phyloP scores from a whole-genome alignment of 768 basidiomycete genomes.

The Rhodocollybia butyracea region DNA sequence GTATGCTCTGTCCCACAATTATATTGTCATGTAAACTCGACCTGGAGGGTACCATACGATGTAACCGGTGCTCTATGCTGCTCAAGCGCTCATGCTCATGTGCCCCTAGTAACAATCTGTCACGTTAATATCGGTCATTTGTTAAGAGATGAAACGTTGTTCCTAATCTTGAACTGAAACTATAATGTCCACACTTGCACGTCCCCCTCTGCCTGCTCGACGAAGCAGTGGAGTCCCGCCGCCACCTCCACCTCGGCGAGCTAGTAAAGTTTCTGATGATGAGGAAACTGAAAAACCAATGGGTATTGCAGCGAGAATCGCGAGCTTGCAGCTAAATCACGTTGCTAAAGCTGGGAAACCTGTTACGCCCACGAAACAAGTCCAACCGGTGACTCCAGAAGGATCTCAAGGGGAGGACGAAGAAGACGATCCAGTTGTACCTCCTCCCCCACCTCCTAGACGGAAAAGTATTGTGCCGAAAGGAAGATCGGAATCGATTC shows the following conservation, averaged over 20 bases:
- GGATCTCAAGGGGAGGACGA: not conserved
- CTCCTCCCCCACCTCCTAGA: conserved; percentile 12
- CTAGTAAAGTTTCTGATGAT: no score
- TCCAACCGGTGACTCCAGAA: not conserved
- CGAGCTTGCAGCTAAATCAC: conserved; percentile 24
- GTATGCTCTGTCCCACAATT: conserved; percentile 18
- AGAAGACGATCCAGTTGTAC: not conserved
- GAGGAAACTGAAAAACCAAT: conserved; percentile 7
- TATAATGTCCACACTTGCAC: not conserved
- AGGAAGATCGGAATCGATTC: not conserved
- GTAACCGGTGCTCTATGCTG: not conserved
- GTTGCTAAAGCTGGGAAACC: conserved; percentile 10
- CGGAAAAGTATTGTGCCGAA: not conserved
- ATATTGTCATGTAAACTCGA: not conserved
- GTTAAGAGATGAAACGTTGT: no score
- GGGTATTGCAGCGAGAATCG: conserved; percentile 30
- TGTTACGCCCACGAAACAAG: not conserved
- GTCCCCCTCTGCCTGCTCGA: not conserved
- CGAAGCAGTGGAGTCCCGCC: conserved; percentile 16
- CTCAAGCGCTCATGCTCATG: no score
- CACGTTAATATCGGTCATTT: no score
- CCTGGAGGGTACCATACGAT: not conserved
- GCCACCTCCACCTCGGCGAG: conserved; percentile 12
- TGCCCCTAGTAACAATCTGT: no score
- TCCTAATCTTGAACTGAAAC: no score